phyloP scores from a whole-genome alignment of 2,329 filamentous ascomycete species.

The Coniochaeta sp. region DNA sequence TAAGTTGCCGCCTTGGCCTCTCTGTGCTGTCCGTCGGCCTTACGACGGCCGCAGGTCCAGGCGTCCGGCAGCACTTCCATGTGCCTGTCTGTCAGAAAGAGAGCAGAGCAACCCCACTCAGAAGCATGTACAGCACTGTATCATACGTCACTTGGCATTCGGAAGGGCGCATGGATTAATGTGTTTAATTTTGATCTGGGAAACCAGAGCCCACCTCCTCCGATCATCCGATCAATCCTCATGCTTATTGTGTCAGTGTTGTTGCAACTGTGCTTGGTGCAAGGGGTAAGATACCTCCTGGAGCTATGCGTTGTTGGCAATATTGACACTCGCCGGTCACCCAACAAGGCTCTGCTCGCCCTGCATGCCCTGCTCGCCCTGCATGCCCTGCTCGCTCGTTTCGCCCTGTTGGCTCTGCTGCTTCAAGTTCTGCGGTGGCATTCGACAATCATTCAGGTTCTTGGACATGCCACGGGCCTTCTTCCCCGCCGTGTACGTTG shows the following conservation, averaged over 20 bases:
- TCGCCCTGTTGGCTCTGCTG: not conserved
- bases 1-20: slow-evolving; percentile 8
- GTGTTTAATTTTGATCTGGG: not conserved
- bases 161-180: not conserved
- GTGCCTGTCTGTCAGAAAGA: too few species aligned
- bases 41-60: not conserved
- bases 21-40: not conserved
- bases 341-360: too few species aligned
- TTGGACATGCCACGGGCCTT: not conserved
- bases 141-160: not conserved
- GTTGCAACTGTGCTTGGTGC: too few species aligned
- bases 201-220: not conserved
- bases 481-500: not conserved
- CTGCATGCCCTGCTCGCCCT: too few species aligned
- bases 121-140: not conserved
- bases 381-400: not conserved
- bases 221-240: not conserved
- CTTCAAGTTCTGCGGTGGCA: not conserved
- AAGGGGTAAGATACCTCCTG: too few species aligned
- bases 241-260: too few species aligned
- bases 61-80: too few species aligned
- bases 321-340: too few species aligned
- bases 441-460: not conserved
- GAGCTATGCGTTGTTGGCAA: too few species aligned
- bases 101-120: too few species aligned